Evolutionary conservation across 2,329 filamentous ascomycete genomes (phyloP), one percentile per base, ranked within the genome.

Genomic region (Fusarium subglutinans): DNA sequence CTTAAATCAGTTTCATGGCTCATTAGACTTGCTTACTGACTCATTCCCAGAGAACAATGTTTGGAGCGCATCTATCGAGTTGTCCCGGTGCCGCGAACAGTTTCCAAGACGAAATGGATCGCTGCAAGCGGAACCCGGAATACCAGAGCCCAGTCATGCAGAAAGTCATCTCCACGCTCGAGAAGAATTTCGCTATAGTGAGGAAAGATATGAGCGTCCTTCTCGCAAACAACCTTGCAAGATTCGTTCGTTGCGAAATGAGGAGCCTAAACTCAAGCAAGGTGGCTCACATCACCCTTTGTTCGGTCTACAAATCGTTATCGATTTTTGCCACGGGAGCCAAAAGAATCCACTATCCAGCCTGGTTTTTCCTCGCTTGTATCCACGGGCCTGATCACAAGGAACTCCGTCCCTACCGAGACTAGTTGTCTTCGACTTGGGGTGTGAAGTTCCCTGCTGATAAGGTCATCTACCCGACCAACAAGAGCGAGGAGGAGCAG

Each of bases 191-290:
- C 4, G 33, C 13, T n/a, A 2, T 8, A 3, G 50, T 53, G 8
- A 53, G 3, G 0, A 37, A 53, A 3, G 13, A 37, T 3, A 53
- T 53, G 50, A 53, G n/a, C 33, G 17, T 22, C 13, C 2, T 37
- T 3, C 50, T 53, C 5, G n/a, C 50, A 1, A 26, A 53, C n/a
- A 35, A 37, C 33, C 50, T 50, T 13, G 38, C 35, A 17, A 37
- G 15, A 9, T 17, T 15, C 4, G 35, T 37, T 37, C 35, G 3
- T 5, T 0, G 3, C 15, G 35, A 37, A 37, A 9, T 37, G 15
- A 0, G 0, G 15, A 3, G 7, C 8, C 8, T 41, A 0, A 48
- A 14, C 7, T 12, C 47, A 11, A n/a, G 26, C 1, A 6, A 3
- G 0, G 47, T 6, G 20, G 47, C 47, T 4, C 47, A 50, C 10